Conservation (phyloP, 306 rosid genomes). For the Sicyos edulis region DNA sequence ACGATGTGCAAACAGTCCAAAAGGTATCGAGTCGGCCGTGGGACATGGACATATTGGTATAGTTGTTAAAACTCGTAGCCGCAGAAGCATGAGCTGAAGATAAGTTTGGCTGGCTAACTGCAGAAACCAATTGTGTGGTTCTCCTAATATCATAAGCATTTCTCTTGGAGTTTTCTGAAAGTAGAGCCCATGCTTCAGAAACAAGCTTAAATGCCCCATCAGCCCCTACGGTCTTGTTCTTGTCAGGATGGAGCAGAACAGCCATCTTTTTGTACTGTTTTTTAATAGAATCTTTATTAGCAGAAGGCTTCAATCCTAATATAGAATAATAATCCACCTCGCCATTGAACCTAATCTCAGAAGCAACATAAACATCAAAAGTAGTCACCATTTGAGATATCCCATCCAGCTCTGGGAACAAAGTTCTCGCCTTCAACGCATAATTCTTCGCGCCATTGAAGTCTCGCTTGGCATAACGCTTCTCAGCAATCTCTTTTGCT, state of each 20-base stretch:
- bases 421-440: constrained; percentile 65
- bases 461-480: constrained; percentile 66
- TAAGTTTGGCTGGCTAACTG: constrained; percentile 47
- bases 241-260: constrained; percentile 91
- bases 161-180: constrained; percentile 64
- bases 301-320: constrained; percentile 75
- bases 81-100: constrained; percentile 56
- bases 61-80: constrained; percentile 45
- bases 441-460: constrained; percentile 58
- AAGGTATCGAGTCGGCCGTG: constrained; percentile 66
- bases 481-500: constrained; percentile 74
- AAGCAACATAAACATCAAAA: constrained; percentile 77
- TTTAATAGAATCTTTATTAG: constrained; percentile 77
- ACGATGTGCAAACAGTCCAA: constrained; percentile 97
- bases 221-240: constrained; percentile 87
- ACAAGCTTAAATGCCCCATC: constrained; percentile 97
- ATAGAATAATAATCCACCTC: constrained; percentile 80
- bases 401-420: constrained; percentile 80
- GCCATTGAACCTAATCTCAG: constrained; percentile 60
- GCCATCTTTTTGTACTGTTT: constrained; percentile 89
- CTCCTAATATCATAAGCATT: constrained; percentile 64
- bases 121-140: constrained; percentile 46
- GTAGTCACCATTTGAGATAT: constrained; percentile 88
- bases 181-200: constrained; percentile 86
- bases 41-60: constrained; percentile 50